phyloP scores from a whole-genome alignment of 2,329 filamentous ascomycete species.

The Grosmannia clavigera region DNA sequence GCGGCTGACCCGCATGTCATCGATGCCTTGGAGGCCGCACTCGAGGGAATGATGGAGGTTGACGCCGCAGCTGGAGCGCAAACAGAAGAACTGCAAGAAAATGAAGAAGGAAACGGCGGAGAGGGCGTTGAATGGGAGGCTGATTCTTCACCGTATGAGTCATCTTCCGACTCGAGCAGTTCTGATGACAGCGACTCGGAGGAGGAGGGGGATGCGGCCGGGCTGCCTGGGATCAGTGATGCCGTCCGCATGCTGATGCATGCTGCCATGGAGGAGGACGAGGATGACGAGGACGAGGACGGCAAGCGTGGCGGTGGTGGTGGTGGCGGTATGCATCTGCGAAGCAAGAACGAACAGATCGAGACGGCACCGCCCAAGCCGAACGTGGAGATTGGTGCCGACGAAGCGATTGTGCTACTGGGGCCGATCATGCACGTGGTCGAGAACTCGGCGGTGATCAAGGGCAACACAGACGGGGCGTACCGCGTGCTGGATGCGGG shows the following conservation, averaged over 20 bases:
- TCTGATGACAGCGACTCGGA: slow-evolving; percentile 46
- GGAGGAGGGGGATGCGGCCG: slow-evolving; percentile 47
- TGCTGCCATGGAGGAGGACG: slow-evolving; percentile 43
- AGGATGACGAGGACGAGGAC: slow-evolving; percentile 21
- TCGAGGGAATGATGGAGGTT: slow-evolving; percentile 12
- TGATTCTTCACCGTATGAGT: slow-evolving; percentile 66
- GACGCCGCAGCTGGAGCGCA: background rate
- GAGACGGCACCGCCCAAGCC: slow-evolving; percentile 60
- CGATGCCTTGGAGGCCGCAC: slow-evolving; percentile 15
- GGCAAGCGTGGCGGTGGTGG: slow-evolving; percentile 19
- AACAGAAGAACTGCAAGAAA: background rate
- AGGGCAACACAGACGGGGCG: slow-evolving; percentile 65
- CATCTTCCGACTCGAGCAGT: slow-evolving; percentile 46
- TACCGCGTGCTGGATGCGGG: slow-evolving; percentile 75
- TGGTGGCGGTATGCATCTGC: slow-evolving; percentile 37
- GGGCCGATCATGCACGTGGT: slow-evolving; percentile 67
- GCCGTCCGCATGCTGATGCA: slow-evolving; percentile 77
- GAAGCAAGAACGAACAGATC: slow-evolving; percentile 69
- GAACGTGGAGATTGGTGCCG: slow-evolving; percentile 61
- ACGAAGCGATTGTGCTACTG: slow-evolving; percentile 65
- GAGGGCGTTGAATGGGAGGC: slow-evolving; percentile 58
- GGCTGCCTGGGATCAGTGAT: slow-evolving; percentile 68
- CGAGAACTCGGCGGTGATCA: slow-evolving; percentile 66
- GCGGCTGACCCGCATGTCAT: slow-evolving; percentile 8
- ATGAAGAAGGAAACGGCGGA: background rate